Evolutionary conservation across 345 rosid species (phyloP), one percentile per base, ranked within the genome.

Genomic region (Syzygium aromaticum): DNA sequence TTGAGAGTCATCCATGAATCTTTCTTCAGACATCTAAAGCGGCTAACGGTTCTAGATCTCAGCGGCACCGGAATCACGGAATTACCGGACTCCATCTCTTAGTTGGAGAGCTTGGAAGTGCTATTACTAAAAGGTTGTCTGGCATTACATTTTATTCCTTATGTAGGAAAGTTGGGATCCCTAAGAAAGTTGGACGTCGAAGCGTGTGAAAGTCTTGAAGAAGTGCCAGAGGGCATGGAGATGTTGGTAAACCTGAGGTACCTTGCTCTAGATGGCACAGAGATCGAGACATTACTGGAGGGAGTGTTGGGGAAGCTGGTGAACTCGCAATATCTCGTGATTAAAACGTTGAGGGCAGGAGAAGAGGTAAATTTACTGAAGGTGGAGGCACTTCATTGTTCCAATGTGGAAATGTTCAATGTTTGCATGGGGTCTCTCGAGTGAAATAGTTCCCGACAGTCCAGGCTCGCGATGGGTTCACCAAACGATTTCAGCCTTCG

Each of bases 221-320:
- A 78, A 51, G 54, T 86, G 3, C 91, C 90, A 13, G 46, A 86
- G 33, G 91, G 89, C 30, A 38, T 90, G 86, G 85, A 87, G 25
- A 73, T 15, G 17, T 43, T 90, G 51, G 59, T 43, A 33, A 90
- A 90, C 52, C 89, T 91, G 2, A 87, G 17, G 63, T 86, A 80
- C 53, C 87, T 89, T 19, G 43, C 84, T 23, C 61, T 88, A 61
- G 43, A 2, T n/a, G 9, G 22, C 0, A 30, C 11, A n/a, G 4
- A 33, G 14, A 52, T 46, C 43, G 43, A 33, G 9, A 22, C 22
- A 17, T 14, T 91, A 0, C 54, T 67, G 0, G 9, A 43, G 30
- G 90, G 89, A 13, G 30, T 88, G 23, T 40, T 90, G 22, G 14
- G 28, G 17, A 53, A 86, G 1, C 77, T 88, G 11, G 25, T 53